Conservation (phyloP, 768 basidiomycete species). For the Rhizopogon sp. region DNA sequence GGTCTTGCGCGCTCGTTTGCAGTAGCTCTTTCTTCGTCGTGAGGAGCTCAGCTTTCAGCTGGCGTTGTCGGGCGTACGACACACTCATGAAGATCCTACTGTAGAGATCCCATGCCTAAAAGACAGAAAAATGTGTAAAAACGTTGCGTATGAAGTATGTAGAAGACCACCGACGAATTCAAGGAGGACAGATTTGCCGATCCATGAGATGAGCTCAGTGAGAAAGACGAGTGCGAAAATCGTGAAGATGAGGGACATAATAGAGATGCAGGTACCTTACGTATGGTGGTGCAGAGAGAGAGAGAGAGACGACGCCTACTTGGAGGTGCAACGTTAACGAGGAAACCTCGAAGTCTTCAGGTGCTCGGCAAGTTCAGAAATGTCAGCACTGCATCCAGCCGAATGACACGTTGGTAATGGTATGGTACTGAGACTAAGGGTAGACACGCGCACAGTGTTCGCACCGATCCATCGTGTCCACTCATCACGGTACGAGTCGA, state of each 20-base stretch:
- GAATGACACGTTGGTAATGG: background rate
- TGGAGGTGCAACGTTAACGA: background rate
- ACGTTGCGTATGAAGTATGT: slow-evolving; percentile 2
- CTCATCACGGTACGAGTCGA: background rate
- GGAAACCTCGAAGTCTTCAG: background rate
- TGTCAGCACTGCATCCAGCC: background rate
- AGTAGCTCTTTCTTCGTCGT: slow-evolving; percentile 78
- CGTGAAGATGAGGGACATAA: slow-evolving; percentile 75
- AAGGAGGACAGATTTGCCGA: slow-evolving; percentile 80
- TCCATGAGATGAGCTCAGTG: slow-evolving; percentile 83
- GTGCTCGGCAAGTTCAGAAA: background rate
- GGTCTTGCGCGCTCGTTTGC: slow-evolving; percentile 91
- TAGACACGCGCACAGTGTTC: background rate
- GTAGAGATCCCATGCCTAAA: slow-evolving; percentile 73
- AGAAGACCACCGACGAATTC: slow-evolving; percentile 57
- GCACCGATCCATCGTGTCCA: background rate
- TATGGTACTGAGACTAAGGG: background rate
- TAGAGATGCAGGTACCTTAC: background rate
- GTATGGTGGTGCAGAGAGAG: background rate
- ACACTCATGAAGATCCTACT: slow-evolving; percentile 58
- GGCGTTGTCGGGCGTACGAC: slow-evolving; percentile 51
- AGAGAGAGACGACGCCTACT: background rate
- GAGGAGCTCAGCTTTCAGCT: slow-evolving; percentile 78
- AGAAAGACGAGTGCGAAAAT: slow-evolving; percentile 81
- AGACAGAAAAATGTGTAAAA: background rate